phyloP scores from a whole-genome alignment of 2,329 filamentous ascomycete genomes.

The Alternaria novae-zelandiae region DNA sequence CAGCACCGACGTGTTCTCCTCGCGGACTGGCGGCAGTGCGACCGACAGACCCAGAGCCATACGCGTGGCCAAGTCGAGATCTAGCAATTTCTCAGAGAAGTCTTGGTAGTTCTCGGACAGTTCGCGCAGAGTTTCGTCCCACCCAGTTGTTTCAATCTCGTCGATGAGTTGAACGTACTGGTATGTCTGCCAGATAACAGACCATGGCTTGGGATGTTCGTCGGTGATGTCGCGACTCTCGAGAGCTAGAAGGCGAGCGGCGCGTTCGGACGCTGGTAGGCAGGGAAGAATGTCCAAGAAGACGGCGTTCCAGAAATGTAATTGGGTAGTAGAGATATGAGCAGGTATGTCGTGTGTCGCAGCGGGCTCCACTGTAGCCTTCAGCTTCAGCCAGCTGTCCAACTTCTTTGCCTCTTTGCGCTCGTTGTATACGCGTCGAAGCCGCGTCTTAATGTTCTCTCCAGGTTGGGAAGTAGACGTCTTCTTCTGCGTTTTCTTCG shows the following conservation, averaged over 20 bases:
- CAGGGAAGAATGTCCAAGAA: background rate
- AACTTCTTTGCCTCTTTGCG: background rate
- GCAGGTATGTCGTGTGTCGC: fast-evolving
- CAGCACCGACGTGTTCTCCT: fast-evolving
- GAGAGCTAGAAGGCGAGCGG: background rate
- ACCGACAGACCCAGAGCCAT: background rate
- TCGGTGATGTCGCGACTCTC: background rate
- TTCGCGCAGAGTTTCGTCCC: background rate
- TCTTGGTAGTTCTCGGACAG: background rate
- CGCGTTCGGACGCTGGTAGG: background rate
- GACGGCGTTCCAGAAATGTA: background rate
- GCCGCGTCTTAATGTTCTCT: background rate
- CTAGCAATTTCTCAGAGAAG: background rate
- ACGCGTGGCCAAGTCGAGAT: background rate
- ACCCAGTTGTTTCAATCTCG: background rate
- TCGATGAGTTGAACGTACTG: background rate
- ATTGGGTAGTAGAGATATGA: background rate
- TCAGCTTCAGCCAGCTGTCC: background rate
- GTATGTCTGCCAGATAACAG: background rate
- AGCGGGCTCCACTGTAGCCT: background rate
- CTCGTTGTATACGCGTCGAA: background rate
- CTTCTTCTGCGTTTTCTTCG: background rate
- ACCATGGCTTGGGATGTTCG: background rate
- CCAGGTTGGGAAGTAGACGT: background rate
- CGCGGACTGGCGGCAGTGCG: background rate